These are phyloP conservation scores for Candida qinlingensis DNA, from an alignment of 805 yeast genomes.

Conservation along the genomic window DNA sequence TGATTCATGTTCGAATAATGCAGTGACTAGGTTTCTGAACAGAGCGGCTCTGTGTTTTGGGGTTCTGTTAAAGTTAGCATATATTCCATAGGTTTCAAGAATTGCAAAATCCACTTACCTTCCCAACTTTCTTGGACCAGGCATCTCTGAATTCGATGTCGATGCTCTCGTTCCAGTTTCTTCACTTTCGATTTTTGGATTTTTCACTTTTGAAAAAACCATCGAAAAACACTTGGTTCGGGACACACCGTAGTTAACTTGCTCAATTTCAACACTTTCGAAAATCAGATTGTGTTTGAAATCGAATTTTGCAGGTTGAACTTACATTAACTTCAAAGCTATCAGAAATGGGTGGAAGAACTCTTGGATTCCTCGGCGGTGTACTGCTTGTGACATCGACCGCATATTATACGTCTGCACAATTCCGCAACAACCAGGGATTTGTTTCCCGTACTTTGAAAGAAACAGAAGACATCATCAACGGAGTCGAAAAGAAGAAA, in stretches of 20 bases:
- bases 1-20: constrained; percentile 64
- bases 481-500: constrained; percentile 43
- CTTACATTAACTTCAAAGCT: too few relatives aligned
- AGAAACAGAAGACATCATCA: constrained; percentile 44
- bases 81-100: neutral
- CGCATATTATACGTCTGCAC: constrained; percentile 55
- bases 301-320: too few relatives aligned
- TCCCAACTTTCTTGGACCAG: constrained; percentile 22
- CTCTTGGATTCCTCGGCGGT: constrained; percentile 52
- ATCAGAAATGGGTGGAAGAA: constrained; percentile 40
- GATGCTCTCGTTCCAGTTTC: neutral
- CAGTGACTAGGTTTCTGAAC: constrained; percentile 60
- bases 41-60: constrained; percentile 35
- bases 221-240: neutral
- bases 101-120: constrained; percentile 8
- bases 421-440: constrained; percentile 43
- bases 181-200: neutral
- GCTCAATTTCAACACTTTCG: neutral
- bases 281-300: neutral
- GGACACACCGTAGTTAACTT: neutral
- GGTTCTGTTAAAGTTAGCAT: constrained; percentile 17
- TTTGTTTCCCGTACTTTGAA: constrained; percentile 43
- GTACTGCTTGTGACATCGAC: constrained; percentile 57
- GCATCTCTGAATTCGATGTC: constrained; percentile 10
- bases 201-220: neutral